phyloP scores from a whole-genome alignment of 225 moss, liverwort and hornwort genomes.

The Bryum argenteum region DNA sequence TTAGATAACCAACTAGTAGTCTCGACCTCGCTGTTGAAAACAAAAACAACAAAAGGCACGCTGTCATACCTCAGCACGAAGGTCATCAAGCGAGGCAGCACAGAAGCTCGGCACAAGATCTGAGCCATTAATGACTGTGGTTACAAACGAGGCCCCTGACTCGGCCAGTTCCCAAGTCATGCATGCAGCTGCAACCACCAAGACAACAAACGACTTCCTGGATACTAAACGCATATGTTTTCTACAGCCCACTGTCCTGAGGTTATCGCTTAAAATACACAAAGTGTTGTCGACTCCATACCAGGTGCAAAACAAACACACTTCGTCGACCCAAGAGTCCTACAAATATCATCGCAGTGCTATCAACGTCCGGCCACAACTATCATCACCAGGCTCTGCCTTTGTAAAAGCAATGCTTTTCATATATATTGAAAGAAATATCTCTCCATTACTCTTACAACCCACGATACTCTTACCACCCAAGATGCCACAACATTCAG shows the following conservation, averaged over 20 bases:
- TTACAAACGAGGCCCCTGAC: constrained; percentile 67
- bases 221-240: not conserved
- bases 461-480: not conserved
- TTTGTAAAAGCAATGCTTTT: too few species aligned
- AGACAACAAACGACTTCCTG: constrained; percentile 12
- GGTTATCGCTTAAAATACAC: not conserved
- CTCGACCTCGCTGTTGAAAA: not conserved
- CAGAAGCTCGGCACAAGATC: constrained; percentile 84
- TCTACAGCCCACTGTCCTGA: not conserved
- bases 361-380: not conserved
- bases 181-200: constrained; percentile 64
- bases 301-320: constrained; percentile 92
- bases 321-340: constrained; percentile 65
- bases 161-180: constrained; percentile 93
- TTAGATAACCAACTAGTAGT: not conserved
- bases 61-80: constrained; percentile 68
- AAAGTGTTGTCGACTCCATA: constrained; percentile 31
- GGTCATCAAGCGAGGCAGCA: constrained; percentile 79
- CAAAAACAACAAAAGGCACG: not conserved
- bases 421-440: not conserved
- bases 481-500: not conserved
- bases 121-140: constrained; percentile 79
- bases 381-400: not conserved
- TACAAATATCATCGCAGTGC: not conserved
- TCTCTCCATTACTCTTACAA: not conserved